phyloP scores from a whole-genome alignment of 306 rosid species.

The Senna siamea region DNA sequence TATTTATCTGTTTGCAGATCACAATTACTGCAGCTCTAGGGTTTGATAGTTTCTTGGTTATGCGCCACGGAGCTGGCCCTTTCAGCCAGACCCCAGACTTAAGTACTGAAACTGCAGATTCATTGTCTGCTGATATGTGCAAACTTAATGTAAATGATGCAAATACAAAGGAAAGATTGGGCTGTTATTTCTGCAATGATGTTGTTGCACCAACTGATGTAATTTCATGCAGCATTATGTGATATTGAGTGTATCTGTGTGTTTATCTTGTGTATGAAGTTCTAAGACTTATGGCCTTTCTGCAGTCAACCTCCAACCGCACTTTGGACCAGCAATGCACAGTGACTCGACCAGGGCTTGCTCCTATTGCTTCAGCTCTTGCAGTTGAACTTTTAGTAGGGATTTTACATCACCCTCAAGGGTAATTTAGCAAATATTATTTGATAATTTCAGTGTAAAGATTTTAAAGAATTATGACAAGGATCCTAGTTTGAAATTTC shows the following conservation, averaged over 20 bases:
- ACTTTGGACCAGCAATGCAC: conserved; percentile 99
- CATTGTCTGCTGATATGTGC: conserved; percentile 48
- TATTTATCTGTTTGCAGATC: conserved; percentile 57
- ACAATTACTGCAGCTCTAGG: conserved; percentile 92
- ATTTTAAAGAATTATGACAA: conserved; percentile 13
- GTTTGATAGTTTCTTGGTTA: conserved; percentile 95
- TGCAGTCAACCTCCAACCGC: conserved; percentile 94
- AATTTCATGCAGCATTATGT: conserved; percentile 36
- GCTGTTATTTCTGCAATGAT: conserved; percentile 95
- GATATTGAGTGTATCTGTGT: conserved; percentile 19
- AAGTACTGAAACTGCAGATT: conserved; percentile 45
- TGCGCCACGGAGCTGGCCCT: conserved; percentile 99
- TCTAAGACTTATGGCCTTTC: conserved; percentile 39
- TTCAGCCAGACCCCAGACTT: conserved; percentile 45
- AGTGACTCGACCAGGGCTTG: conserved; percentile 95
- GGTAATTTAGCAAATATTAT: conserved; percentile 51
- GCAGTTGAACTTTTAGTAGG: conserved; percentile 92
- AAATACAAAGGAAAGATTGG: conserved; percentile 67
- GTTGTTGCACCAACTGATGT: conserved; percentile 98
- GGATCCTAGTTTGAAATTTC: conserved; percentile 3
- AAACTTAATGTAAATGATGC: conserved; percentile 45
- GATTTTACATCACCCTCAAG: conserved; percentile 86
- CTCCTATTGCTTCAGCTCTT: conserved; percentile 93
- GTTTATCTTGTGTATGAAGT: neutral
- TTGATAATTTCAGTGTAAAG: neutral